These are phyloP conservation scores for Malus hybrid DNA, from an alignment of 331 rosid species.

Conservation along the genomic window DNA sequence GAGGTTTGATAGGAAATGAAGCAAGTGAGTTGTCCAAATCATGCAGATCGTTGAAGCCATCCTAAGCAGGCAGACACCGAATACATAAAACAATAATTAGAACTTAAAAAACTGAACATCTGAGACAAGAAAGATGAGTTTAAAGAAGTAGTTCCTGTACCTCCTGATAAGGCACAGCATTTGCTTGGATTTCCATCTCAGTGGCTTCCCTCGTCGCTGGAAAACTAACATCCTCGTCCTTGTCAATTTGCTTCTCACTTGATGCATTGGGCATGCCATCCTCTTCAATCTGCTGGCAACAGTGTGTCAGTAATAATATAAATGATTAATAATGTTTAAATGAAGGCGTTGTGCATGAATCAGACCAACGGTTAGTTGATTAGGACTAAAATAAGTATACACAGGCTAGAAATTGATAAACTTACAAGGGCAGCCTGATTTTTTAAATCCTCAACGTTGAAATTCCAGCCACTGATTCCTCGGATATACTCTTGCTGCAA, in stretches of 20 bases:
- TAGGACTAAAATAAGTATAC: background rate
- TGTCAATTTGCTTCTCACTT: slow-evolving; percentile 34
- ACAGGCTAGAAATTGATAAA: background rate
- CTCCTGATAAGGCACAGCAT: slow-evolving; percentile 48
- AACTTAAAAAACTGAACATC: slow-evolving; percentile 1
- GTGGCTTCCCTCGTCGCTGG: slow-evolving; percentile 33
- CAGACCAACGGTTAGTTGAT: background rate
- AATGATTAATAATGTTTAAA: background rate
- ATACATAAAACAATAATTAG: background rate
- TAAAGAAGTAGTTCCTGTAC: slow-evolving; percentile 21
- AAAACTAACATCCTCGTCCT: slow-evolving; percentile 33
- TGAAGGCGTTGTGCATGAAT: background rate
- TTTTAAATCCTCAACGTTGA: slow-evolving; percentile 89
- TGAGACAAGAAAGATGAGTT: background rate
- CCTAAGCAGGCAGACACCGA: slow-evolving; percentile 42
- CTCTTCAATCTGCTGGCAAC: slow-evolving; percentile 71
- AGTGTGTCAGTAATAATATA: slow-evolving; percentile 11
- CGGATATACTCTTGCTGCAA: slow-evolving; percentile 91
- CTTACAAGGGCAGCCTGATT: slow-evolving; percentile 97
- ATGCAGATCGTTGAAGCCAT: slow-evolving; percentile 54
- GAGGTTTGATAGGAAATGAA: slow-evolving; percentile 89
- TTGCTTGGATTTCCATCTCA: slow-evolving; percentile 42
- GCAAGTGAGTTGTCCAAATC: slow-evolving; percentile 82
- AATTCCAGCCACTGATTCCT: slow-evolving; percentile 99
- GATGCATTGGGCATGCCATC: slow-evolving; percentile 40